Base-by-base conservation (phyloP, 768 basidiomycete species). In the Strobilomyces dryophilus region DNA sequence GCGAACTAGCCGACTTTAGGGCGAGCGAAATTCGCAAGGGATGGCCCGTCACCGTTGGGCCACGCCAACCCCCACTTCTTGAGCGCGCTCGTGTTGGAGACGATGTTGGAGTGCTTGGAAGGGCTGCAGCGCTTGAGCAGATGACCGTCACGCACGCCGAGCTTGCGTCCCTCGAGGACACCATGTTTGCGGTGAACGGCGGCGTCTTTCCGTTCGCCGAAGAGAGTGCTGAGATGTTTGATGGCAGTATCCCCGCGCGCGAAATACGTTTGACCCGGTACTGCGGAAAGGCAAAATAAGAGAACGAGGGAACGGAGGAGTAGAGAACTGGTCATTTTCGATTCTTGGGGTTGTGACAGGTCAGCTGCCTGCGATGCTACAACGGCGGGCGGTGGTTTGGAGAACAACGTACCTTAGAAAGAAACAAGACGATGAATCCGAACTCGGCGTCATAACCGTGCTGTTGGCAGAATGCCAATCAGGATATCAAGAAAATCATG, bases 21-120 rank as follows among this genome's bases (percentile, higher is more conserved):
- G 35, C 50, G 55, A 53, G 78, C 74, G 64, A 81, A 89, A 61
- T 78, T 70, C 15, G 68, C 59, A 43, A 92, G 75, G 44, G 76
- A 68, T 32, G 68, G 51, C 54, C 76, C 71, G 53, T 81, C 73
- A 49, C 78, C 76, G 52, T 83, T 79, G 35, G 84, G 76, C 85
- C 88, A 92, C 12, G 79, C 85, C 32, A 87, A 61, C 48, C 88
- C 85, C 42, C 80, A 76, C 70, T 89, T 89, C 42, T 66, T 70
- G 17, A 45, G 36, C 45, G 5, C 49, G 15, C 14, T 18, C 6
- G 43, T 0, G 57, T 7, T 26, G 50, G 36, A 32, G 51, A 51
- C n/a, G 26, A 31, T n/a, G 43, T 43, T 54, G 42, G 57, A 26
- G 36, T 55, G 49, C 20, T 47, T 35, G 29, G 53, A 50, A 24